These are phyloP conservation scores for Hypoxylon fuscum DNA, from an alignment of 495 filamentous ascomycete genomes.

Conservation along the genomic window DNA sequence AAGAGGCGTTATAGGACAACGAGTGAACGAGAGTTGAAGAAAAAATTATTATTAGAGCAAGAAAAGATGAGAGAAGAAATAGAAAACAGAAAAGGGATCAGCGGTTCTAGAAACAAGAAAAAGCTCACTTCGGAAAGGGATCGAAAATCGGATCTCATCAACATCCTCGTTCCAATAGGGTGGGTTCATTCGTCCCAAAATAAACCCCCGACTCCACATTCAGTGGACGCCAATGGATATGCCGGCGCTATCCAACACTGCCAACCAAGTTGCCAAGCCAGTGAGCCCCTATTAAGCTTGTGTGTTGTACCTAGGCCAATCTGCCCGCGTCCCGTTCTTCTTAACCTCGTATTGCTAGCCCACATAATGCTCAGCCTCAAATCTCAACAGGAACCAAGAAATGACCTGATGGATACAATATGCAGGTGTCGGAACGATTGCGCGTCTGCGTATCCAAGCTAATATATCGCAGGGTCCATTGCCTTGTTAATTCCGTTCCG, in stretches of 20 bases:
- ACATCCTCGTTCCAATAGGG: conserved; percentile 23
- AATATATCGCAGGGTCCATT: background rate
- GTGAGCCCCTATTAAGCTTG: conserved; percentile 27
- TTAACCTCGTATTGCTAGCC: conserved; percentile 35
- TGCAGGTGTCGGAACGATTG: conserved; percentile 17
- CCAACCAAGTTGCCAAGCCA: too few relatives aligned
- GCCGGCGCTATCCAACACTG: conserved; percentile 36
- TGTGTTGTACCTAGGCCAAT: too few relatives aligned
- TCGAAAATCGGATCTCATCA: conserved; percentile 41
- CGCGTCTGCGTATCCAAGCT: conserved; percentile 11
- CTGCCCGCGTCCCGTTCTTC: too few relatives aligned
- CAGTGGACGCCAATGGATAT: conserved; percentile 20
- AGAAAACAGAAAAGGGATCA: conserved; percentile 34
- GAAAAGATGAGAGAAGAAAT: conserved; percentile 15
- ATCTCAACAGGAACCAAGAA: conserved; percentile 16
- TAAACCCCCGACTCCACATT: conserved; percentile 21
- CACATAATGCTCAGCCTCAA: conserved; percentile 41
- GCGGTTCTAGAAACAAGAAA: conserved; percentile 33
- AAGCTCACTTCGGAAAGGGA: conserved; percentile 28
- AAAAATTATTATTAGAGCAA: conserved; percentile 7
- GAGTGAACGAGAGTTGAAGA: conserved; percentile 19
- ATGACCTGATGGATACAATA: conserved; percentile 16
- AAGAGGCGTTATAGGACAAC: conserved; percentile 13
- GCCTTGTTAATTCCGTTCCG: too few relatives aligned
- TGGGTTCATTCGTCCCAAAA: conserved; percentile 30